phyloP scores from a whole-genome alignment of 805 yeast species.

The Allodekkera sacchari region DNA sequence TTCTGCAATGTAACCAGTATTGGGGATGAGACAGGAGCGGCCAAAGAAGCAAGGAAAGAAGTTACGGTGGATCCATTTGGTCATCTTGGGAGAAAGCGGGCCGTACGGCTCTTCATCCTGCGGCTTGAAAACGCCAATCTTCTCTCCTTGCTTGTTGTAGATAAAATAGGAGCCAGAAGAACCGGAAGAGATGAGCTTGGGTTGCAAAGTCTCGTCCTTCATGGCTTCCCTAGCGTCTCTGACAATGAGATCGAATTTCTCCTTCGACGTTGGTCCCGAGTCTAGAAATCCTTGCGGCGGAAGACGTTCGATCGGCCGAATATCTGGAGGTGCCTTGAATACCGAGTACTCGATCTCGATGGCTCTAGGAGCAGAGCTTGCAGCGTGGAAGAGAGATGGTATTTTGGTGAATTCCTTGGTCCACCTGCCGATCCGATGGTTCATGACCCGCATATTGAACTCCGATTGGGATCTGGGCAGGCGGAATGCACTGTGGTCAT shows the following conservation, averaged over 20 bases:
- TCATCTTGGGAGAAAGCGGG: slow-evolving; percentile 70
- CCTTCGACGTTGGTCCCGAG: slow-evolving; percentile 19
- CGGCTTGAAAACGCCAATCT: slow-evolving; percentile 63
- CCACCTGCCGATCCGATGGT: slow-evolving; percentile 11
- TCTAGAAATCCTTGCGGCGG: slow-evolving; percentile 20
- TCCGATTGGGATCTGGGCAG: slow-evolving; percentile 3
- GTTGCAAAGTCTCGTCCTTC: slow-evolving; percentile 31
- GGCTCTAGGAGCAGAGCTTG: slow-evolving; percentile 15
- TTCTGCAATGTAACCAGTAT: slow-evolving; percentile 64
- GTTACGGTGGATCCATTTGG: slow-evolving; percentile 69
- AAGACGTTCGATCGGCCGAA: slow-evolving; percentile 17
- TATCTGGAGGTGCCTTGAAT: slow-evolving; percentile 33
- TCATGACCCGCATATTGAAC: slow-evolving; percentile 5
- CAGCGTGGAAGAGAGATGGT: slow-evolving; percentile 8
- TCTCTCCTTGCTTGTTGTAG: slow-evolving; percentile 25
- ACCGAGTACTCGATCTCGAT: slow-evolving; percentile 48
- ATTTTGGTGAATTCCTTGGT: slow-evolving; percentile 10
- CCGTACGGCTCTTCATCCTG: slow-evolving; percentile 80
- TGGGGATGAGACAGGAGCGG: slow-evolving; percentile 62
- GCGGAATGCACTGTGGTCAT: neutral
- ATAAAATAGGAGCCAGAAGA: slow-evolving; percentile 68
- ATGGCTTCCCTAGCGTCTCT: slow-evolving; percentile 38
- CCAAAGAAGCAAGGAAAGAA: slow-evolving; percentile 75
- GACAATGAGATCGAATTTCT: slow-evolving; percentile 32
- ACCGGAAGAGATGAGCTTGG: slow-evolving; percentile 52